Conservation (phyloP, 768 basidiomycete genomes). For the Candolleomyces eurysporus region DNA sequence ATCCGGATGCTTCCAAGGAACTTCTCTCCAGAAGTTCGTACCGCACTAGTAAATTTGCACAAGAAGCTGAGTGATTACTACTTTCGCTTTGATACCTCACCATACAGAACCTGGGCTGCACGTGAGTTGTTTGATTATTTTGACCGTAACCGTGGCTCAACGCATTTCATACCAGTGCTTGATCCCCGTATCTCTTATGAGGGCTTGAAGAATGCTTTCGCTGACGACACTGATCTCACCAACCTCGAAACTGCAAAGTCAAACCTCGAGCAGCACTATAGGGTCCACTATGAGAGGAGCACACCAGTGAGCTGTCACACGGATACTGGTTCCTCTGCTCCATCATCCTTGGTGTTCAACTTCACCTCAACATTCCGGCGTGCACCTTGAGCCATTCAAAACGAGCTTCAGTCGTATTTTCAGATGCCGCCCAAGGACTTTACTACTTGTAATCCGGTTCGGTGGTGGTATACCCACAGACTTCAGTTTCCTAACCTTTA, state of each 20-base stretch:
- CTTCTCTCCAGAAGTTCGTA: slow-evolving; percentile 12
- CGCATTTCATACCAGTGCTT: slow-evolving; percentile 20
- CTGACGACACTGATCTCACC: slow-evolving; percentile 16
- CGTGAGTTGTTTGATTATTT: slow-evolving; percentile 16
- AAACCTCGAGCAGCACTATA: slow-evolving; percentile 9
- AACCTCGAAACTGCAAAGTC: slow-evolving; percentile 16
- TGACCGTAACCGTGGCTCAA: background rate
- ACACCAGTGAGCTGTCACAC: background rate
- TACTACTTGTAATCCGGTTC: slow-evolving; percentile 23
- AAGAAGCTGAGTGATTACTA: slow-evolving; percentile 33
- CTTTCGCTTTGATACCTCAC: slow-evolving; percentile 26
- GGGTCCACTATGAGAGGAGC: slow-evolving; percentile 7
- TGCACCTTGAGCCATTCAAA: background rate
- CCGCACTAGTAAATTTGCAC: slow-evolving; percentile 25
- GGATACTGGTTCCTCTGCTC: background rate
- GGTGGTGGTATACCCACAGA: slow-evolving; percentile 27
- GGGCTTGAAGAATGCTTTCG: slow-evolving; percentile 17
- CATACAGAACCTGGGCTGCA: slow-evolving; percentile 28
- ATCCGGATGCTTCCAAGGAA: slow-evolving; percentile 18
- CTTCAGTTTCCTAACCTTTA: slow-evolving; percentile 25
- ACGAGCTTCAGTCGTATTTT: slow-evolving; percentile 24
- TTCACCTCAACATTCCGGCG: background rate
- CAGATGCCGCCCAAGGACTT: slow-evolving; percentile 23
- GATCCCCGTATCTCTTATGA: slow-evolving; percentile 31
- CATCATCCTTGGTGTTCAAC: background rate